phyloP scores from a whole-genome alignment of 2,329 filamentous ascomycete species.

The Drechslerella dactyloides region DNA sequence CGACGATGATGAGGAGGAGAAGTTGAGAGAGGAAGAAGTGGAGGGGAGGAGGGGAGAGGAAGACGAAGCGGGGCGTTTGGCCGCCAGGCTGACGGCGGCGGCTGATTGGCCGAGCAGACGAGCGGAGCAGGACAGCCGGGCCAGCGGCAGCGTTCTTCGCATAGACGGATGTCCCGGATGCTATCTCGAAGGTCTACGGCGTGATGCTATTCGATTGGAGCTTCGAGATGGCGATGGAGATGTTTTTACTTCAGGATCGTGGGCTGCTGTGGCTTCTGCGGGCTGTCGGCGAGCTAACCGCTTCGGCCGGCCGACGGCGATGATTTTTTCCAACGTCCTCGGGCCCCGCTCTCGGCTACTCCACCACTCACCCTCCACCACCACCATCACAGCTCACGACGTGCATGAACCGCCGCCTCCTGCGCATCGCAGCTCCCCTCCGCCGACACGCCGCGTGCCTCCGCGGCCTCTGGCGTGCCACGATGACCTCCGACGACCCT shows the following conservation, averaged over 20 bases:
- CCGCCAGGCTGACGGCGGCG: slow-evolving; percentile 50
- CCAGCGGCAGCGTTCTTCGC: slow-evolving; percentile 43
- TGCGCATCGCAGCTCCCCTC: not conserved
- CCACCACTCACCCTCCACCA: too few relatives aligned
- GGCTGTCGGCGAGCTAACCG: not conserved
- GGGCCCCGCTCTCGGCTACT: too few relatives aligned
- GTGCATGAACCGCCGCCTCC: not conserved
- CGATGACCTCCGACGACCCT: slow-evolving; percentile 42
- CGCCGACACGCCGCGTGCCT: too few relatives aligned
- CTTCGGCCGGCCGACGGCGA: too few relatives aligned
- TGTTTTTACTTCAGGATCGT: too few relatives aligned
- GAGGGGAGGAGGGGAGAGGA: slow-evolving; percentile 13
- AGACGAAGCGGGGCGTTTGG: slow-evolving; percentile 13
- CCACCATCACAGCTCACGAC: not conserved
- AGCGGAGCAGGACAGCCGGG: slow-evolving; percentile 4
- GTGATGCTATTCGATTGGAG: not conserved
- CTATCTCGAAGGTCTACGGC: not conserved
- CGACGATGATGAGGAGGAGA: slow-evolving; percentile 13
- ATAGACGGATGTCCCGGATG: slow-evolving; percentile 10
- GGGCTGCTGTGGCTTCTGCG: too few relatives aligned
- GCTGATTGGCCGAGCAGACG: slow-evolving; percentile 22
- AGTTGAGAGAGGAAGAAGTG: slow-evolving; percentile 9
- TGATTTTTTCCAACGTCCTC: too few relatives aligned
- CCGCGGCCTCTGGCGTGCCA: slow-evolving; percentile 24
- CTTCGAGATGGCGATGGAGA: too few relatives aligned